These are phyloP conservation scores for Jacaranda copaia DNA, from an alignment of 257 asterid genomes.

Conservation along the genomic window DNA sequence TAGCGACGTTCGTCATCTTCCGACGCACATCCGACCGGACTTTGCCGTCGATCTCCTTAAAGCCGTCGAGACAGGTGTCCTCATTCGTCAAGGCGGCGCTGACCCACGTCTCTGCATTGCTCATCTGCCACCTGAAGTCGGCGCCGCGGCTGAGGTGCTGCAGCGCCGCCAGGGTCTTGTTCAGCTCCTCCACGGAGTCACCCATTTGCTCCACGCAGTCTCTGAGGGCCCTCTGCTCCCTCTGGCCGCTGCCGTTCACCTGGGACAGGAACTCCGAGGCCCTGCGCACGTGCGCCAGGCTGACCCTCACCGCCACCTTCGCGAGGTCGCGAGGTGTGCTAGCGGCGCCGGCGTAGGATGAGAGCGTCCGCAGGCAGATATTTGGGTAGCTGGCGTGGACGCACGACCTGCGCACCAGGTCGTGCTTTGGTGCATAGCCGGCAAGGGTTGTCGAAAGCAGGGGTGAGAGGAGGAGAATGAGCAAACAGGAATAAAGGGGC, in stretches of 20 bases:
- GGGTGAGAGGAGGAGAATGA: constrained; percentile 39
- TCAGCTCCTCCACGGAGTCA: constrained; percentile 72
- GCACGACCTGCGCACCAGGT: constrained; percentile 72
- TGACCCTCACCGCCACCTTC: constrained; percentile 68
- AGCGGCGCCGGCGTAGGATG: constrained; percentile 68
- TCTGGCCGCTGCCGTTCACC: constrained; percentile 48
- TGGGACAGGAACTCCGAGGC: constrained; percentile 50
- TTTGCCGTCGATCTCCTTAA: constrained; percentile 63
- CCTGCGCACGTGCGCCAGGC: constrained; percentile 62
- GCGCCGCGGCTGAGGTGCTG: constrained; percentile 61
- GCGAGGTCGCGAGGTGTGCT: constrained; percentile 76
- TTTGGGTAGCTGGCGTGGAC: constrained; percentile 90
- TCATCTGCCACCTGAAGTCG: constrained; percentile 88
- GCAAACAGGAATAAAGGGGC: constrained; percentile 21
- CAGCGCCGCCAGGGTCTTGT: constrained; percentile 65
- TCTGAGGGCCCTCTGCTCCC: constrained; percentile 61
- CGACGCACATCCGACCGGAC: constrained; percentile 67
- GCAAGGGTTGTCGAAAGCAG: constrained; percentile 26
- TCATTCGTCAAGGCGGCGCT: constrained; percentile 94
- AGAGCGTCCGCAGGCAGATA: constrained; percentile 79
- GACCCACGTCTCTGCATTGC: constrained; percentile 92
- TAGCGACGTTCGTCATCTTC: constrained; percentile 66
- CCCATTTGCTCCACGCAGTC: constrained; percentile 85
- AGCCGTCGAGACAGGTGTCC: constrained; percentile 92
- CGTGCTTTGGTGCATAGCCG: constrained; percentile 40